Percentiles rank a stretch among this genome's conserved stretches.
Conservation (phyloP, 768 basidiomycete species). For the Hebeloma cylindrosporum region DNA sequence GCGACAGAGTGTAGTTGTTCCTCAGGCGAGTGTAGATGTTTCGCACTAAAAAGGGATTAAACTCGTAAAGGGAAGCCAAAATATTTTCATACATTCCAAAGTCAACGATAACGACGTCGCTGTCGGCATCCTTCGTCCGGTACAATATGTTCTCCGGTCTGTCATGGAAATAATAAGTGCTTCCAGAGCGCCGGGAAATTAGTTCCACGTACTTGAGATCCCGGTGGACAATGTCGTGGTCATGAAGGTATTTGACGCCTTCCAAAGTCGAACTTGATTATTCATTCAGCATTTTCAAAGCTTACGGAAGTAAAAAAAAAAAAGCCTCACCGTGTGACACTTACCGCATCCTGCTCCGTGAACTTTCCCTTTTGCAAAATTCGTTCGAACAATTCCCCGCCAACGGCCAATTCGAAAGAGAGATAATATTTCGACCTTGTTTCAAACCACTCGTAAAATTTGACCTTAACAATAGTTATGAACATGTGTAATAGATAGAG, state of each 20-base stretch:
- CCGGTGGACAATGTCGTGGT: conserved; percentile 92
- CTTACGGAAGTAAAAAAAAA: not conserved
- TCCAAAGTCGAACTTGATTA: conserved; percentile 68
- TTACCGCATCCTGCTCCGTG: conserved; percentile 87
- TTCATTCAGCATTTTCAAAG: conserved; percentile 5
- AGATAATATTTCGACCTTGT: conserved; percentile 92
- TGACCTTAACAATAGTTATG: conserved; percentile 62
- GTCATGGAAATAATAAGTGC: not conserved
- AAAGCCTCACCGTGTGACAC: conserved; percentile 62
- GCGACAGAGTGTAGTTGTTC: conserved; percentile 74
- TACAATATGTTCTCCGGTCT: conserved; percentile 98
- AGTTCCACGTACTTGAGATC: conserved; percentile 87
- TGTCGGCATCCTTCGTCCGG: conserved; percentile 69
- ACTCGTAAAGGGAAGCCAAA: not conserved
- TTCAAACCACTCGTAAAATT: conserved; percentile 97
- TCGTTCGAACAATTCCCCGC: conserved; percentile 93
- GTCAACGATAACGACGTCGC: conserved; percentile 93
- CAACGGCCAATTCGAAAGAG: conserved; percentile 90
- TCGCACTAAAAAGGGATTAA: conserved; percentile 52
- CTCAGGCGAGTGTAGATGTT: conserved; percentile 71
- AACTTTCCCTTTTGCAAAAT: conserved; percentile 86
- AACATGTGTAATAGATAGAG: not conserved
- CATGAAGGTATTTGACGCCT: conserved; percentile 87
- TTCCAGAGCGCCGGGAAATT: not conserved
- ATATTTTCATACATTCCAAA: conserved; percentile 91